These are phyloP conservation scores for Rhipidocladum racemiflorum DNA, from an alignment of 176 grass and related monocot species.

Conservation along the genomic window DNA sequence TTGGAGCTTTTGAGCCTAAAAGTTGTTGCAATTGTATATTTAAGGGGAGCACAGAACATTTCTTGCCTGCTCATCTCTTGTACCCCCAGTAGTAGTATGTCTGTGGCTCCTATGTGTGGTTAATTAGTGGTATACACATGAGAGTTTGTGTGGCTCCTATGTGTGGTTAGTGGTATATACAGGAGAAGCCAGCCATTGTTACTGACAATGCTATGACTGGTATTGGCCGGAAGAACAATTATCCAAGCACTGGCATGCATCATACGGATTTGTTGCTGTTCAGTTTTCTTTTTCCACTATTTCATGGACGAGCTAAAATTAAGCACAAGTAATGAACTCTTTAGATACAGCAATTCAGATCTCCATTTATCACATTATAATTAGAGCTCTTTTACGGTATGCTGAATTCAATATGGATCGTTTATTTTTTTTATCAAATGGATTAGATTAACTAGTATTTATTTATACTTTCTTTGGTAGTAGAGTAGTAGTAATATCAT, in stretches of 20 bases:
- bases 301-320: neutral
- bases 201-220: constrained; percentile 7
- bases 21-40: constrained; percentile 38
- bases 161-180: constrained; percentile 11
- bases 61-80: constrained; percentile 36
- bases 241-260: constrained; percentile 1
- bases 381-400: too few relatives aligned
- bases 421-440: too few relatives aligned
- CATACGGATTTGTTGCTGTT: constrained; percentile 6
- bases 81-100: constrained; percentile 28
- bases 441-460: too few relatives aligned
- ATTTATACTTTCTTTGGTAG: too few relatives aligned
- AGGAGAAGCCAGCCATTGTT: constrained; percentile 25
- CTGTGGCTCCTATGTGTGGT: constrained; percentile 33
- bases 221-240: neutral
- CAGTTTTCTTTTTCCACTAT: constrained; percentile 3
- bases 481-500: too few relatives aligned
- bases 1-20: constrained; percentile 39
- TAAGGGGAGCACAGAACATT: constrained; percentile 14
- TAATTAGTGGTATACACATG: constrained; percentile 11
- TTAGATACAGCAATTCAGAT: neutral
- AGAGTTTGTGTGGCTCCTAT: constrained; percentile 35
- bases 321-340: neutral
- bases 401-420: too few relatives aligned
- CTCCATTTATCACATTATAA: neutral